A percentile compares a stretch with the other conserved stretches of the same genome.
Conservation (phyloP, 345 rosid genomes). For the Populus deltoides region DNA sequence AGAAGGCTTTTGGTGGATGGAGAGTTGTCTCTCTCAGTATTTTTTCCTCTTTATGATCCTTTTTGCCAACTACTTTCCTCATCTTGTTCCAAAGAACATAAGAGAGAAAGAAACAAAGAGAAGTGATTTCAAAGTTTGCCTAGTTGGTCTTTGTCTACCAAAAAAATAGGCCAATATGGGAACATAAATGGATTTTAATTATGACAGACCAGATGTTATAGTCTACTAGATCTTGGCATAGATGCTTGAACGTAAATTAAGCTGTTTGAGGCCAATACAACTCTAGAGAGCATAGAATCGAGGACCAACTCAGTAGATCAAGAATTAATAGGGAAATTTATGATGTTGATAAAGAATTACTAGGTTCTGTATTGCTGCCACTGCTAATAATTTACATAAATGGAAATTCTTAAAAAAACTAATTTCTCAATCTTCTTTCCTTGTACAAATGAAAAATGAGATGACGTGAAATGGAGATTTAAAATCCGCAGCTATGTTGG, state of each 20-base stretch:
- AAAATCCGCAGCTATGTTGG: too few relatives aligned
- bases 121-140: conserved; percentile 38
- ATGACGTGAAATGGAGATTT: background rate
- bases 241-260: background rate
- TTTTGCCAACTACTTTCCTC: conserved; percentile 31
- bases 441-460: background rate
- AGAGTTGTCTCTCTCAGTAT: conserved; percentile 42
- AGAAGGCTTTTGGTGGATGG: conserved; percentile 49
- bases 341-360: too few relatives aligned
- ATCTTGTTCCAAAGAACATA: background rate
- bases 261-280: background rate
- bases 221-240: background rate
- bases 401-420: background rate
- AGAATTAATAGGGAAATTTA: background rate
- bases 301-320: background rate
- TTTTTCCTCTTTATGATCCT: background rate
- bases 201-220: background rate
- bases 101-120: conserved; percentile 4
- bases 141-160: conserved; percentile 32
- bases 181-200: background rate
- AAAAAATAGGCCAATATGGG: background rate
- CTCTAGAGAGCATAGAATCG: background rate
- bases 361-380: too few relatives aligned
- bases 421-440: background rate
- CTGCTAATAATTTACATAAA: background rate